Base-by-base conservation (phyloP, 2,329 filamentous ascomycete species). In the Leptosphaerulina australis region DNA sequence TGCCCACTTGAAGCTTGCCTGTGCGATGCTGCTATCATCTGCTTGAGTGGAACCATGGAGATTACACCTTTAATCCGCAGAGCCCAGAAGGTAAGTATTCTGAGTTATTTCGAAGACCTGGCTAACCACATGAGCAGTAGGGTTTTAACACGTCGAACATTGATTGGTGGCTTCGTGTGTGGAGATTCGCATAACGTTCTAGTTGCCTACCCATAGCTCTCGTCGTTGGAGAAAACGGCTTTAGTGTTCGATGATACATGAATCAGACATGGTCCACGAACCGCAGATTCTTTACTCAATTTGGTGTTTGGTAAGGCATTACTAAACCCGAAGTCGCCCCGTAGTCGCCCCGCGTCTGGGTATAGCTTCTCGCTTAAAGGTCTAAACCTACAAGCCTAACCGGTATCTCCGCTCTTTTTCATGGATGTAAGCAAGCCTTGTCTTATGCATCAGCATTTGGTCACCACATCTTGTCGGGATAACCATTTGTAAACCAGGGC, bases 271-370 rank as follows among this genome's bases (percentile, higher is more conserved):
- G n/a, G 28, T 8, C 3, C n/a, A n/a, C 10, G 18, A n/a, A 17
- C 9, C 10, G 8, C 15, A 17, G 7, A 2, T 1, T 17, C 12
- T 22, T 9, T 14, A 28, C 28, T 26, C 41, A 35, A 34, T 35
- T 33, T 29, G 29, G 59, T 49, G 36, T 52, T 58, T 68, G 55
- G 57, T 67, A 67, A 65, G 38, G 25, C 35, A 21, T 40, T 21
- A 24, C 28, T 44, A 41, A 26, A 26, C 37, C 31, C n/a, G 12
- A 24, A 25, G 3, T 14, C 14, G 22, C 34, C 2, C 30, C 30
- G 15, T 15, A 25, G 12, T 8, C 8, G 18, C 52, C 36, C 39
- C 26, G 14, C 21, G 21, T 21, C 21, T 7, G 22, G 12, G 4
- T 4, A 11, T 10, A 7, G 14, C 15, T 6, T 39, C 20, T 41